These are phyloP conservation scores for Fraxinus albicans DNA, from an alignment of 305 asterid genomes.

Conservation along the genomic window DNA sequence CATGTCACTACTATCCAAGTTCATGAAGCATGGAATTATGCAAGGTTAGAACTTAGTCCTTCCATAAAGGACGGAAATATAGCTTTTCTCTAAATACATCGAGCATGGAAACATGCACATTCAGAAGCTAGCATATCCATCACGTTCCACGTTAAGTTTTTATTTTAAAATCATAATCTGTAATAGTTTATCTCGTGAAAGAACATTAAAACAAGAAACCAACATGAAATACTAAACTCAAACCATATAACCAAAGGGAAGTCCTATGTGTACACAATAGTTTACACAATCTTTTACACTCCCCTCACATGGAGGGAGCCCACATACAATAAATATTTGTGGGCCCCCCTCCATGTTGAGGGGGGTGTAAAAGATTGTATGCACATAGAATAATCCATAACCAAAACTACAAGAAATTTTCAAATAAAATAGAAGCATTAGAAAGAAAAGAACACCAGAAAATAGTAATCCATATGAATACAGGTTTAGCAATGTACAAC, in stretches of 20 bases:
- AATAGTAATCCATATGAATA: neutral
- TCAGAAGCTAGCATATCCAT: slow-evolving; percentile 5
- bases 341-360: too few species aligned
- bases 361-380: too few species aligned
- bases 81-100: neutral
- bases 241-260: neutral
- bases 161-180: neutral
- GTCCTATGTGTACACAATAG: too few species aligned
- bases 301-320: too few species aligned
- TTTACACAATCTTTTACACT: too few species aligned
- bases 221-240: slow-evolving; percentile 12
- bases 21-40: neutral
- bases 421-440: neutral
- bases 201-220: neutral
- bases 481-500: neutral
- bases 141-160: neutral
- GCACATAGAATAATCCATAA: too few species aligned
- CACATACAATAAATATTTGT: too few species aligned
- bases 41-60: neutral
- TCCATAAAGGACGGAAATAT: neutral
- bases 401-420: neutral
- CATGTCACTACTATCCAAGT: neutral
- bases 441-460: neutral
- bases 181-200: neutral
- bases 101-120: neutral